Base-by-base conservation (phyloP, 768 basidiomycete species). In the Leucocoprinus sp. region DNA sequence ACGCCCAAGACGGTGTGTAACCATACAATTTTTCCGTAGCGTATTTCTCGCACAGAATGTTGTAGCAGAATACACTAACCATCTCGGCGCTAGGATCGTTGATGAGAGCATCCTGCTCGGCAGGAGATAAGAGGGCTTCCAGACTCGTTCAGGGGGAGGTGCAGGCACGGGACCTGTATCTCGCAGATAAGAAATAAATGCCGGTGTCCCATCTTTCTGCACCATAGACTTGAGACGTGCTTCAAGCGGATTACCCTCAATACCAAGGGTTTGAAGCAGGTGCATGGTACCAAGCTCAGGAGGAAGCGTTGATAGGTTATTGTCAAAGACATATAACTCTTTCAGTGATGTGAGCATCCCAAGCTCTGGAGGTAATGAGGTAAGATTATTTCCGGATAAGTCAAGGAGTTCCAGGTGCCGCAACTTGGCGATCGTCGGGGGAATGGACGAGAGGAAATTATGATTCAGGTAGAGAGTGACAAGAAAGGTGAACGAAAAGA, bases 231-330 rank as follows among this genome's bases (percentile, higher is more conserved):
- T 87, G 31, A 93, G 67, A 21, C 75, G 64, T 2, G 78, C 66
- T 45, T 95, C 89, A 33, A 99, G 64, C 2, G 93, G 93, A 55
- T 99, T 99, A n/a, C 96, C 96, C 61, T 98, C 96, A 27, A 99
- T 75, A 15, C 96, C 96, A 21, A 99, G 68, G 8, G 90, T 91
- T 60, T 89, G 90, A 40, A 99, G 73, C 60, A 93, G 90, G 57
- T 95, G 89, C 27, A 99, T 64, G 45, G 78, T 90, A 22, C 96
- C 96, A 27, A 96, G 71, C 59, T 99, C 89, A 0, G 74, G 68
- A 2, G 96, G 96, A 15, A 99, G 72, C 2, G 80, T 84, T 29
- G 76, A 68, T n/a, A 99, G 65, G 55, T 85, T 79, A 64, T 99
- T 99, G 71, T 99, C 96, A 63, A 98, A 99, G 17, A 98, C 68